These are phyloP conservation scores for Leccinum variicolor DNA, from an alignment of 768 basidiomycete species.

Conservation along the genomic window DNA sequence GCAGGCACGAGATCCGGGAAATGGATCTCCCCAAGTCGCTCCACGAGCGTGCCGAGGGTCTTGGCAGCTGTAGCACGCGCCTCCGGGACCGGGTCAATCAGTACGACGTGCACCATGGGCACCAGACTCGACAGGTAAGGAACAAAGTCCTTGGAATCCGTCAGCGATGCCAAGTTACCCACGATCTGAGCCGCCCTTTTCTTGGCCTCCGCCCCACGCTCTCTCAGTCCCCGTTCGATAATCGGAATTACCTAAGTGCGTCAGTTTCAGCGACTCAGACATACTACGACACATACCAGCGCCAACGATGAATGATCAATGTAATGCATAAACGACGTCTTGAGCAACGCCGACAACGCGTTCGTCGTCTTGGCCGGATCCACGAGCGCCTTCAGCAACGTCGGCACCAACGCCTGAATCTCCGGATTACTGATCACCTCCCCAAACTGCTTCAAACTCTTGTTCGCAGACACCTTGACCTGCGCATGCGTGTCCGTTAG, in stretches of 20 bases:
- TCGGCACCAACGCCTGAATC: slow-evolving; percentile 85
- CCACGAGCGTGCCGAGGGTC: slow-evolving; percentile 93
- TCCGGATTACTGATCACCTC: slow-evolving; percentile 99
- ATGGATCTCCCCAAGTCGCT: slow-evolving; percentile 88
- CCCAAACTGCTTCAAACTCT: slow-evolving; percentile 95
- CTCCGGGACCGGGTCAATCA: slow-evolving; percentile 97
- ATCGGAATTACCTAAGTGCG: slow-evolving; percentile 83
- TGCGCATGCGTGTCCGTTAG: slow-evolving; percentile 97
- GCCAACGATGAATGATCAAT: slow-evolving; percentile 97
- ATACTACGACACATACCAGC: slow-evolving; percentile 47
- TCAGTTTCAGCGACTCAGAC: not conserved
- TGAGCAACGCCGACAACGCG: slow-evolving; percentile 81
- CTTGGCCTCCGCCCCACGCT: slow-evolving; percentile 91
- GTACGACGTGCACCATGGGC: slow-evolving; percentile 87
- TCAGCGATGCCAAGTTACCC: slow-evolving; percentile 91
- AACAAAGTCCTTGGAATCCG: slow-evolving; percentile 88
- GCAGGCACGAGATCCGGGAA: slow-evolving; percentile 97
- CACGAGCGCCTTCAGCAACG: slow-evolving; percentile 90
- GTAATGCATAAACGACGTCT: slow-evolving; percentile 96
- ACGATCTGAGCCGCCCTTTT: slow-evolving; percentile 96
- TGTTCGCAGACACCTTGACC: slow-evolving; percentile 89
- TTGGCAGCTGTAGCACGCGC: slow-evolving; percentile 97
- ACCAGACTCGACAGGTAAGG: slow-evolving; percentile 81
- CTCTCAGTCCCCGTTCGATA: slow-evolving; percentile 86
- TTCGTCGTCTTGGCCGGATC: slow-evolving; percentile 89